Base-by-base conservation (phyloP, 1,139 yeast genomes). In the Candida frijolesensis region DNA sequence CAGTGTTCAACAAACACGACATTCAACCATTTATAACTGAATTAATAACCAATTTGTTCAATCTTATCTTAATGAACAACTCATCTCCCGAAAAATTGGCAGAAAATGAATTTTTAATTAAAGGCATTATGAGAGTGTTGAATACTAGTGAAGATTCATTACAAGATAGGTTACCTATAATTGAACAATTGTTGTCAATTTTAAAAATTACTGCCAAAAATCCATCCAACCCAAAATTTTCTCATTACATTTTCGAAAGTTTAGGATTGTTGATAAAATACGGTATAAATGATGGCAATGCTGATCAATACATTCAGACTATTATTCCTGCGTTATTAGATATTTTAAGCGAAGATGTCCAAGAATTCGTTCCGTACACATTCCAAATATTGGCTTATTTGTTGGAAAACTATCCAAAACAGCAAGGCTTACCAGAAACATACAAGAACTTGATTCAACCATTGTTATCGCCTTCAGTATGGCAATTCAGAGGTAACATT, bases 151-250 rank as follows among this genome's bases (percentile, higher is more conserved):
- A 89, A 63, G 90, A 88, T 51, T 67, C 83, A 1, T 62, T 84
- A 15, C 19, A 27, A 29, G 64, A 70, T 18, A 71, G 78, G 48
- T 57, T 73, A 10, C 78, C 82, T 16, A 73, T 85, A 16, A 71
- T 88, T 44, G 76, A 79, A 32, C 94, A 92, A 63, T 73, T 94
- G 44, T 70, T 91, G 48, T 75, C 79, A 47, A 88, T 95, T 47
- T 76, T 92, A 45, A 78, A 77, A 34, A 82, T 84, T 19, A 89
- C 92, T 47, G 77, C 92, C 38, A 85, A 85, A 60, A 95, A 95
- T 62, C 99, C 99, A 12, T 89, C 98, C 10, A 95, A 95, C 66
- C 99, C 99, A 22, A 83, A 85, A 59, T 95, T 94, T 65, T 83
- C 92, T 7, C 99, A 95, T 68, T 95, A 84, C 63, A 78, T 89